Base-by-base conservation (phyloP, 768 basidiomycete species). In the Candolleomyces efflorescens region DNA sequence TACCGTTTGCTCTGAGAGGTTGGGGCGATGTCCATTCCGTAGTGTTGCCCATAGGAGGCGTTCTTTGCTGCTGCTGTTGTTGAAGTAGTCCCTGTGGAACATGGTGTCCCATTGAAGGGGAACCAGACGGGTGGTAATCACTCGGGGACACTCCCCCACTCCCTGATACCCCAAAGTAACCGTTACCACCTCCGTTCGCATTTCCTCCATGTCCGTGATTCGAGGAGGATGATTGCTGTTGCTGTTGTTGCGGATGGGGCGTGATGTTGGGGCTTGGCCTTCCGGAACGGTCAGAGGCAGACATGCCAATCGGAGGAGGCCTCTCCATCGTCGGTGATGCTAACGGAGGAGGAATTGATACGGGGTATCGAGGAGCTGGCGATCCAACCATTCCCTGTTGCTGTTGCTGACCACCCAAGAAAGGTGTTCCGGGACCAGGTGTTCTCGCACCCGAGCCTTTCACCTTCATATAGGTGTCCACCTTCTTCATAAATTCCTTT, bases 401-500 rank as follows among this genome's bases (percentile, higher is more conserved):
- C 27, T 44, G 50, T 9, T 43, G 41, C 41, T 32, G 24, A 20
- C 38, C 10, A 7, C 50, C 57, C 9, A 53, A 45, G 51, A 45
- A 58, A 7, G 57, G 57, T 20, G 57, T 53, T 43, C 39, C 44
- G 20, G 57, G 43, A 20, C 50, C 51, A n/a, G 50, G 57, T 20
- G 37, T 58, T 27, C 50, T 51, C 20, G 50, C 41, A 9, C 57
- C 57, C 6, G 13, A 73, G 3, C 82, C 76, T 71, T 84, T 90
- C 27, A 89, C 63, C 57, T 83, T 84, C 82, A 93, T 84, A 71
- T 93, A 96, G n/a, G 86, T 87, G 60, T 94, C 92, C 61, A 90
- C 92, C 73, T 92, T 95, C 81, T 92, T 97, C 76, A 98, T 75
- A 68, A 98, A 94, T 46, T 99, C 96, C 70, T 96, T 96, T 63